Percentiles rank a stretch among this genome's conserved stretches.
Evolutionary conservation across 345 rosid species (phyloP).

Genomic region (Draba incana): DNA sequence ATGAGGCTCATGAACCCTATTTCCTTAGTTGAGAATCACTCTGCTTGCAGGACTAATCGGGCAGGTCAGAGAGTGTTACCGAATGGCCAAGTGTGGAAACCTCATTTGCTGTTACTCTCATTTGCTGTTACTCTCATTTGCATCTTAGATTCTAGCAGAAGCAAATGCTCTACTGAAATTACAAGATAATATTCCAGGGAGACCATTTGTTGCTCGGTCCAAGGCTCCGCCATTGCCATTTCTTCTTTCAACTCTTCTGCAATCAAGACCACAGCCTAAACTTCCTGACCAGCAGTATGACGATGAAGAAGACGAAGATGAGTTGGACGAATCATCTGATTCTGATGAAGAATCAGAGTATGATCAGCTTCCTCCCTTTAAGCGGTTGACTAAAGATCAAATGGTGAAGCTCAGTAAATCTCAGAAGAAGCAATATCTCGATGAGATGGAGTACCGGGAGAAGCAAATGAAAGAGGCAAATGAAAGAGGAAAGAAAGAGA

Average conservation of each 20-base stretch:
- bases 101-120: slow-evolving; percentile 88
- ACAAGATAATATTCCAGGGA: slow-evolving; percentile 89
- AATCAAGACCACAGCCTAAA: slow-evolving; percentile 86
- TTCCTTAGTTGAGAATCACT: slow-evolving; percentile 95
- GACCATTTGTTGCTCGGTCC: slow-evolving; percentile 69
- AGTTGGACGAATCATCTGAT: slow-evolving; percentile 74
- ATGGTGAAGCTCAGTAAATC: slow-evolving; percentile 67
- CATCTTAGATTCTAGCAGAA: slow-evolving; percentile 92
- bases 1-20: slow-evolving; percentile 99
- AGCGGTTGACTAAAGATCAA: slow-evolving; percentile 72
- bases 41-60: slow-evolving; percentile 95
- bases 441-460: slow-evolving; percentile 88
- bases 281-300: slow-evolving; percentile 89
- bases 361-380: slow-evolving; percentile 89
- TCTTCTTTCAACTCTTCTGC: slow-evolving; percentile 92
- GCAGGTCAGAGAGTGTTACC: slow-evolving; percentile 99
- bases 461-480: slow-evolving; percentile 80
- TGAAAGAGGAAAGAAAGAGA: slow-evolving; percentile 82
- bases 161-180: slow-evolving; percentile 85
- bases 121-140: too few species aligned
- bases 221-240: slow-evolving; percentile 85
- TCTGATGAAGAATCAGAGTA: slow-evolving; percentile 84
- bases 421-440: slow-evolving; percentile 87
- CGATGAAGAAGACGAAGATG: slow-evolving; percentile 82
- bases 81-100: slow-evolving; percentile 99